Evolutionary conservation across 805 yeast genomes (phyloP), one percentile per base, ranked within the genome.

Genomic region (Cyberlindnera americana): DNA sequence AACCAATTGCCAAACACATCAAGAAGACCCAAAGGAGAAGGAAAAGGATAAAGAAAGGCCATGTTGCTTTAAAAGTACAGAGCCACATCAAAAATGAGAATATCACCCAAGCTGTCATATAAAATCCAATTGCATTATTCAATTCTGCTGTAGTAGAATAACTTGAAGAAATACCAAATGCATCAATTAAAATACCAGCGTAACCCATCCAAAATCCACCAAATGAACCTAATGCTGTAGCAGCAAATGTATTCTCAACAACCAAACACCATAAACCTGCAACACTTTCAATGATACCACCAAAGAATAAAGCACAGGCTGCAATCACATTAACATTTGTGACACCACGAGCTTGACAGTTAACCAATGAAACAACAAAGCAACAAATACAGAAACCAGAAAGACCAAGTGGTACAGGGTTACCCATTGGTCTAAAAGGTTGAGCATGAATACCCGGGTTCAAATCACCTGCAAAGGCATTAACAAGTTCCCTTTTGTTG

Each of bases 171-270:
- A 78, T 73, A 19, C 78, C 79, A 56, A 79, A 80, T 54, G 74
- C 72, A 34, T 78, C 80, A 34, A 75, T 69, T 42, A 63, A 60
- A 24, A 83, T 73, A 23, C 83, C 83, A 44, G 81, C 89, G 68
- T 77, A 83, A 19, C 81, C 67, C 67, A 80, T 75, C 91, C 91
- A 83, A 59, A 83, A 83, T 3, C 87, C 90, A 43, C 86, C 91
- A 49, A 64, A 67, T 5, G 70, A 57, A 25, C 66, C 62, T 43
- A 67, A 56, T 17, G 65, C 64, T 21, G 83, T 72, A 50, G 81
- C 85, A 62, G 87, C 87, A 64, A 81, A 83, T 17, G 88, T 81
- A 62, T 81, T 82, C 52, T 83, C 89, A 29, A 77, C 69, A n/a
- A 81, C 78, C 62, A 82, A 71, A 61, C 84, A 87, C 74, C 84